Evolutionary conservation across 2,329 filamentous ascomycete genomes (phyloP).

Genomic region (Fusarium sp.): DNA sequence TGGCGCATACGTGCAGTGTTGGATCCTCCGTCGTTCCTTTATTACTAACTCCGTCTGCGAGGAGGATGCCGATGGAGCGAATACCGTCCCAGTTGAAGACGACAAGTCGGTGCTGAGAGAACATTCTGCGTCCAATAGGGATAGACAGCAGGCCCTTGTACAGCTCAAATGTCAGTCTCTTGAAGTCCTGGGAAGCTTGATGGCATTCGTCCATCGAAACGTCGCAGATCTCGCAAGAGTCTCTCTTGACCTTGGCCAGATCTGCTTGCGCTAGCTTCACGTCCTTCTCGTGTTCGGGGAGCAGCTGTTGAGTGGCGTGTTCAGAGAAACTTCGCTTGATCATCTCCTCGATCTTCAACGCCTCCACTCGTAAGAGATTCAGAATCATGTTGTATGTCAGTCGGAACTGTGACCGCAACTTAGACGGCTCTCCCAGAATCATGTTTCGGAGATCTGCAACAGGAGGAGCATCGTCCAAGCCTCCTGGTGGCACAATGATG

Average conservation of each 20-base stretch:
- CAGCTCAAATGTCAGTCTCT: slow-evolving; percentile 80
- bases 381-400: slow-evolving; percentile 99
- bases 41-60: slow-evolving; percentile 76
- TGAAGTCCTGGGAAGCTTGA: slow-evolving; percentile 81
- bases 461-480: slow-evolving; percentile 86
- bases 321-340: slow-evolving; percentile 99
- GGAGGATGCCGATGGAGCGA: slow-evolving; percentile 81
- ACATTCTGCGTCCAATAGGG: slow-evolving; percentile 83
- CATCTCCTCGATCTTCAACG: slow-evolving; percentile 99
- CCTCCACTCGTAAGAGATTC: slow-evolving; percentile 92
- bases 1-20: slow-evolving; percentile 80
- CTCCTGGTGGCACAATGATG: slow-evolving; percentile 85
- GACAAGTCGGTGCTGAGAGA: slow-evolving; percentile 77
- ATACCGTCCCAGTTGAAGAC: slow-evolving; percentile 88
- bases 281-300: slow-evolving; percentile 95
- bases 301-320: slow-evolving; percentile 91
- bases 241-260: slow-evolving; percentile 87
- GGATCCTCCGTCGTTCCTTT: slow-evolving; percentile 67
- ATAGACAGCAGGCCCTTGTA: slow-evolving; percentile 80
- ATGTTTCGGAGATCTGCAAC: slow-evolving; percentile 86
- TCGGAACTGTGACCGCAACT: slow-evolving; percentile 93
- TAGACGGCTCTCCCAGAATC: slow-evolving; percentile 95
- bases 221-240: slow-evolving; percentile 84
- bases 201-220: slow-evolving; percentile 82
- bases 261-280: slow-evolving; percentile 93